Percentiles rank a stretch among this genome's conserved stretches.
phyloP scores from a whole-genome alignment of 805 yeast genomes.

The Monosporozyma solicola region DNA sequence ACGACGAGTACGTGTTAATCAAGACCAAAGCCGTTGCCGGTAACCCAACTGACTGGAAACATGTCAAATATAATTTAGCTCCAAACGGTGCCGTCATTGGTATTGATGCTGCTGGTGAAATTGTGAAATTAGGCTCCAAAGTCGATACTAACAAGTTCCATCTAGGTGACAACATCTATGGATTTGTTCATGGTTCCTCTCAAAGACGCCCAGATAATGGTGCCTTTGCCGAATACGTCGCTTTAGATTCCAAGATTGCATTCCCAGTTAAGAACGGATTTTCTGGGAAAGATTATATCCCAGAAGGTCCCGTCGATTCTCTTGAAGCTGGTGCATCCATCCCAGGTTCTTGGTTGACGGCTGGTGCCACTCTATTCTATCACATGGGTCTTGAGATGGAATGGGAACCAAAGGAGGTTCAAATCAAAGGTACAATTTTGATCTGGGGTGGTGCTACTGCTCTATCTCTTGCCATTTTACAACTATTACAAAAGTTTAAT shows the following conservation, averaged over 20 bases:
- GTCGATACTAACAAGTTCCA: constrained; percentile 26
- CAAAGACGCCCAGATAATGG: constrained; percentile 37
- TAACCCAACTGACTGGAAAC: constrained; percentile 68
- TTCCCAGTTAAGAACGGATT: constrained; percentile 7
- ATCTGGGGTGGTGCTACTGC: constrained; percentile 62
- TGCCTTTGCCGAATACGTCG: constrained; percentile 46
- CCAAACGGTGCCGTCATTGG: constrained; percentile 44
- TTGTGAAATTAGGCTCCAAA: constrained; percentile 40
- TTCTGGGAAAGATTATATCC: constrained; percentile 5
- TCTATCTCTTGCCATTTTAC: constrained; percentile 48
- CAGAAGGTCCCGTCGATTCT: constrained; percentile 31
- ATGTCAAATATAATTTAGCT: constrained; percentile 34
- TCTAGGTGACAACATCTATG: constrained; percentile 50
- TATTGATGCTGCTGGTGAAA: constrained; percentile 49
- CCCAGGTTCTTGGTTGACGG: constrained; percentile 43
- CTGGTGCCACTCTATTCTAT: constrained; percentile 34
- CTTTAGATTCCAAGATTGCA: constrained; percentile 29
- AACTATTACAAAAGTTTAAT: constrained; percentile 39
- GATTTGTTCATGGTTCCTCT: constrained; percentile 45
- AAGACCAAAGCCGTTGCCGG: constrained; percentile 45
- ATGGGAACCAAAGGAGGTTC: constrained; percentile 18
- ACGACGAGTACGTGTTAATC: constrained; percentile 33
- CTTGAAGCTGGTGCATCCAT: constrained; percentile 59
- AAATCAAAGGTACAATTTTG: constrained; percentile 33
- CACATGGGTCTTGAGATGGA: constrained; percentile 13